A percentile compares a stretch with the other conserved stretches of the same genome.
These are phyloP conservation scores for Nepenthes mirabilis DNA, from an alignment of 148 eudicot genomes.

Conservation along the genomic window DNA sequence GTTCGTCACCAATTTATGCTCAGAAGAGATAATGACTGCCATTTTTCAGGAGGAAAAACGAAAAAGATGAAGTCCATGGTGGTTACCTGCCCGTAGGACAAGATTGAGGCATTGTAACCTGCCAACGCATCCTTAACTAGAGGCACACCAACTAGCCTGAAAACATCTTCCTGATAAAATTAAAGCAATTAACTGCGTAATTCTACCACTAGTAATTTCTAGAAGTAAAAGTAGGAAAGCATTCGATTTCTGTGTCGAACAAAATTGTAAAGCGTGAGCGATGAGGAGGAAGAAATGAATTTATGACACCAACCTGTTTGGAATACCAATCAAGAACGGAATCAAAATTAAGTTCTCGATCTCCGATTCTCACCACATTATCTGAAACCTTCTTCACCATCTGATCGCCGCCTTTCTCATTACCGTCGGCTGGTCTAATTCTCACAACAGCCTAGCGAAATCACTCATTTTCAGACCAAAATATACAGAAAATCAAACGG, in stretches of 20 bases:
- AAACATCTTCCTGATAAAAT: conserved; percentile 68
- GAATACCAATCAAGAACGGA: conserved; percentile 56
- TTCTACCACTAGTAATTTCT: too few species aligned
- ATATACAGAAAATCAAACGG: not conserved
- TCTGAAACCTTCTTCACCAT: conserved; percentile 41
- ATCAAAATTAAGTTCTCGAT: conserved; percentile 52
- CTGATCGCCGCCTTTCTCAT: conserved; percentile 42
- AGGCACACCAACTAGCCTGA: conserved; percentile 65
- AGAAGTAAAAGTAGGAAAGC: too few species aligned
- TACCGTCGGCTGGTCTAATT: conserved; percentile 47
- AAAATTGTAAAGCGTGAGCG: not conserved
- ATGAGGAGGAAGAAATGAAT: not conserved
- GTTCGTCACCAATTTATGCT: not conserved
- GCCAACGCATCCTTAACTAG: conserved; percentile 77
- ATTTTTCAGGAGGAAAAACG: not conserved
- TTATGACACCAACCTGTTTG: conserved; percentile 48
- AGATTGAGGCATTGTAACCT: conserved; percentile 79
- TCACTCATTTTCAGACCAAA: not conserved
- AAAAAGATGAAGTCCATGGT: not conserved
- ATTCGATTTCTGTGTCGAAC: not conserved
- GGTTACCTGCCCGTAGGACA: conserved; percentile 90
- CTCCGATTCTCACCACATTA: conserved; percentile 43
- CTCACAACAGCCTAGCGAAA: conserved; percentile 50
- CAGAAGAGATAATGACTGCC: not conserved
- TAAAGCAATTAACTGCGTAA: not conserved